Evolutionary conservation across 805 yeast species (phyloP).

Genomic region (Candida takata): DNA sequence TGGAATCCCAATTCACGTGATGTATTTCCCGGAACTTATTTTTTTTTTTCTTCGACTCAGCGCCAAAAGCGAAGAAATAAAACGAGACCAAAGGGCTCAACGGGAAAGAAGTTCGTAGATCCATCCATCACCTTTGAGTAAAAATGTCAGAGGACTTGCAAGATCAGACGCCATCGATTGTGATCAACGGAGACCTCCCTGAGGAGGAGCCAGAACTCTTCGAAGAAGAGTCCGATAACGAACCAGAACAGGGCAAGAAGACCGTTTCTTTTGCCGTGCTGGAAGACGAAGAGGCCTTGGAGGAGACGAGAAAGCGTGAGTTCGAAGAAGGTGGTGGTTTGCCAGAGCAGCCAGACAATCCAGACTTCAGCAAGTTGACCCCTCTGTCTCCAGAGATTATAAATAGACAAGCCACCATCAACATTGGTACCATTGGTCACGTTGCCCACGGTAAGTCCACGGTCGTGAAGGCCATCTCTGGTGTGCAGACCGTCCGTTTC

Average conservation of each 20-base stretch:
- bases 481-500: conserved; percentile 98
- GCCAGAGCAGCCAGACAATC: conserved; percentile 91
- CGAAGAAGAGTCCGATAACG: conserved; percentile 35
- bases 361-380: conserved; percentile 73
- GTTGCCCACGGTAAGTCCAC: conserved; percentile 95
- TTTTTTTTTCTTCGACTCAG: conserved; percentile 2
- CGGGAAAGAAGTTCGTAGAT: not conserved
- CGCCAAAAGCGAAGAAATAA: not conserved
- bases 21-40: not conserved
- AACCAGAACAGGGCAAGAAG: conserved; percentile 44
- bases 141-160: conserved; percentile 74
- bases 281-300: conserved; percentile 64
- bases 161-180: conserved; percentile 78
- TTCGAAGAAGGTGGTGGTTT: conserved; percentile 98
- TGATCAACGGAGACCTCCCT: conserved; percentile 58
- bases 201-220: conserved; percentile 24
- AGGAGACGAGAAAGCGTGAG: conserved; percentile 72
- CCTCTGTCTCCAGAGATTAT: conserved; percentile 94
- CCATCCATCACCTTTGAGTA: too few relatives aligned
- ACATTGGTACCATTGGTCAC: conserved; percentile 96
- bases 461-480: conserved; percentile 92
- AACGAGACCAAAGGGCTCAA: not conserved
- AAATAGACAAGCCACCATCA: conserved; percentile 97
- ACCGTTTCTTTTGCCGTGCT: conserved; percentile 76
- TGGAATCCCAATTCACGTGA: not conserved